Evolutionary conservation across 441 rosid genomes (phyloP), one percentile per base, ranked within the genome.

Genomic region (Populus hybrid): DNA sequence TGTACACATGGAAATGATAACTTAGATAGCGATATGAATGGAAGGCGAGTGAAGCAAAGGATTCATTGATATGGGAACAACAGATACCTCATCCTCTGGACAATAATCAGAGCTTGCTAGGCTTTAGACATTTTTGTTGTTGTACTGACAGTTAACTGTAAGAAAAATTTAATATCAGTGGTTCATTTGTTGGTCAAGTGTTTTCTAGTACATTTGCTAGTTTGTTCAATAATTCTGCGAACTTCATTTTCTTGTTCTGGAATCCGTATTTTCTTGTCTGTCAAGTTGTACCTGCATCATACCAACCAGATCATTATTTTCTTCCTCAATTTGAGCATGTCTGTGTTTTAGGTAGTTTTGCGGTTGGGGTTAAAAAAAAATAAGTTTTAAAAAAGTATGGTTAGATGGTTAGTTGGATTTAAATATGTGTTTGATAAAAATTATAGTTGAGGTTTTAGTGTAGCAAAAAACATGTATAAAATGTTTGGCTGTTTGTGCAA

Each of bases 21-120:
- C 63, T 80, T 88, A 50, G 99, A 95, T 70, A 87, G 97, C 30
- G 98, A 94, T 30, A 72, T 79, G 21, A 88, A 92, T 75, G 98
- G 98, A 30, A 85, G 99, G 76, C 87, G 99, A 69, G 99, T 94
- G 82, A 97, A 94, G 94, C 99, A 89, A 85, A 87, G 98, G 89
- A 79, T 92, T 70, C 89, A 87, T 35, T 88, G 84, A 88, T 74
- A 74, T 79, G 32, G 83, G 69, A 77, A 66, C 50, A 67, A 30
- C 67, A 63, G 53, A 71, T 26, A 14, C 75, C 32, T 30, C 32
- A 50, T 50, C 68, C 50, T 42, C 34, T 28, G 70, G 34, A 40
- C 34, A 21, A 69, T 21, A 76, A 82, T 64, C 19, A 34, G 38
- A 74, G 75, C 57, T 30, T 77, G 67, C 71, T 79, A 84, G 88